These are phyloP conservation scores for Pichia heedii DNA, from an alignment of 805 yeast genomes.

Conservation along the genomic window DNA sequence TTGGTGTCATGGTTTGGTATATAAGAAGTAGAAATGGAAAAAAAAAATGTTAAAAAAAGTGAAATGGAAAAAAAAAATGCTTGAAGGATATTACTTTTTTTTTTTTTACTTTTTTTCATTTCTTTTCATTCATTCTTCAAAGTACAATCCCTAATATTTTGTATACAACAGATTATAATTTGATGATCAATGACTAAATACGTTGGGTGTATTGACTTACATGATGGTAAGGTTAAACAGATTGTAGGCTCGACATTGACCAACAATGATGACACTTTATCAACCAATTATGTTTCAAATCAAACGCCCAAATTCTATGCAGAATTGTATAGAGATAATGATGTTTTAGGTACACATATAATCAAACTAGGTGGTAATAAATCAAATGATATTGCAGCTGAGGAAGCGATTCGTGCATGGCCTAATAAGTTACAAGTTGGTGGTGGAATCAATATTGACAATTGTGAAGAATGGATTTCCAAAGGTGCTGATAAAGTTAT, in stretches of 20 bases:
- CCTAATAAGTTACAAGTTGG: constrained; percentile 76
- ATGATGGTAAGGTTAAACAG: constrained; percentile 91
- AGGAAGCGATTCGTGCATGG: constrained; percentile 65
- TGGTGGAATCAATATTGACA: constrained; percentile 75
- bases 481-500: constrained; percentile 80
- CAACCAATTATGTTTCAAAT: constrained; percentile 72
- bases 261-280: constrained; percentile 29
- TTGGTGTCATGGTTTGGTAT: constrained; percentile 27
- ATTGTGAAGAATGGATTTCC: constrained; percentile 73
- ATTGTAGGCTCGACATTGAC: constrained; percentile 89
- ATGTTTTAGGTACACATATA: constrained; percentile 77
- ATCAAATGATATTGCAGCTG: constrained; percentile 76
- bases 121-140: neutral
- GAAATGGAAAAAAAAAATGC: neutral
- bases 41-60: too few species aligned
- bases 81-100: neutral
- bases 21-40: neutral
- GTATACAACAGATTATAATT: constrained; percentile 1
- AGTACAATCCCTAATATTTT: neutral
- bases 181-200: constrained; percentile 60
- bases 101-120: neutral
- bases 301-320: constrained; percentile 74
- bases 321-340: constrained; percentile 47
- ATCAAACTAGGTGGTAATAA: constrained; percentile 77
- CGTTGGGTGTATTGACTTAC: constrained; percentile 93